Conservation (phyloP, 176 grass and related monocot species). For the Areca catechu region DNA sequence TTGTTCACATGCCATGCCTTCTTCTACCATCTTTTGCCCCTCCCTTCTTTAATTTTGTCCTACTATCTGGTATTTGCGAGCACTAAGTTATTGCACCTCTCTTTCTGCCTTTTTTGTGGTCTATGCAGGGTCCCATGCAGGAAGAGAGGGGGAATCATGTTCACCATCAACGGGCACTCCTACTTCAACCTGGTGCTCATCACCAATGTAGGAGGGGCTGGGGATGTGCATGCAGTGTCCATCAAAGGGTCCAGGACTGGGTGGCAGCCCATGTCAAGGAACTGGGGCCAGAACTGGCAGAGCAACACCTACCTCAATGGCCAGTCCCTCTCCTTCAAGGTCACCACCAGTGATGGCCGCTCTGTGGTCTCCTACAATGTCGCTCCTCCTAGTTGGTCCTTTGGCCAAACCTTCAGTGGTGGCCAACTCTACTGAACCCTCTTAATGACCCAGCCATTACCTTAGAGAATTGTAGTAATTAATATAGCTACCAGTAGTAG, state of each 20-base stretch:
- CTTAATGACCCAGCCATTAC: no score
- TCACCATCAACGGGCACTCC: constrained; percentile 58
- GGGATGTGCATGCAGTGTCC: constrained; percentile 46
- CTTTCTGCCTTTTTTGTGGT: background rate
- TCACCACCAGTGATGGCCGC: constrained; percentile 38
- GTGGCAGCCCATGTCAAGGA: constrained; percentile 54
- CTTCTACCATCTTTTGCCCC: no score
- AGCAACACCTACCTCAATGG: constrained; percentile 46
- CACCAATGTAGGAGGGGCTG: constrained; percentile 59
- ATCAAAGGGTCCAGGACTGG: constrained; percentile 36
- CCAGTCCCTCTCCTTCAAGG: constrained; percentile 49
- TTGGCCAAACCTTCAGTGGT: constrained; percentile 70
- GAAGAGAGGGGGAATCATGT: constrained; percentile 51
- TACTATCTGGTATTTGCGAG: no score
- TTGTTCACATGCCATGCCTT: no score
- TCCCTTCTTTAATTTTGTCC: no score
- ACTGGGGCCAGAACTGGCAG: constrained; percentile 92
- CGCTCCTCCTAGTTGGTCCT: constrained; percentile 50
- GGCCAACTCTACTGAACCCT: constrained; percentile 37
- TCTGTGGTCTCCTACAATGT: constrained; percentile 46
- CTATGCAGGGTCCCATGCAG: constrained; percentile 46
- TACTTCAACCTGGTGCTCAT: constrained; percentile 75
- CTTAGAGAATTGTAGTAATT: no score
- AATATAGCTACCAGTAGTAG: no score
- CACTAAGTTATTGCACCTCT: no score